Evolutionary conservation across 2,329 filamentous ascomycete species (phyloP).

Genomic region (Phialemoniopsis sp.): DNA sequence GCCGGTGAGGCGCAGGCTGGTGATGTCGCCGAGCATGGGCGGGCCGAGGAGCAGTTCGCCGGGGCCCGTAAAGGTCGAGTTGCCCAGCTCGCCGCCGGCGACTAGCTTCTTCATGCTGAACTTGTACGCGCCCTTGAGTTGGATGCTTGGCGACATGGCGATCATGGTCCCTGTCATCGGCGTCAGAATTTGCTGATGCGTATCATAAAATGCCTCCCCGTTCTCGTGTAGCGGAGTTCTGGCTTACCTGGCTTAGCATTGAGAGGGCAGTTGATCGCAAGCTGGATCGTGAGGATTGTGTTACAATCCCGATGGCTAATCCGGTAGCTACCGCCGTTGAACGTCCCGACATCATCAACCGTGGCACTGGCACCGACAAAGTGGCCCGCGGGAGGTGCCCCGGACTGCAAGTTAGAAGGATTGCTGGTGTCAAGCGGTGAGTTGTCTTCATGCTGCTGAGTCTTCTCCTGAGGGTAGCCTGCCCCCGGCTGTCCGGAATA

Average conservation of each 20-base stretch:
- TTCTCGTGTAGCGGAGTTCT: neutral
- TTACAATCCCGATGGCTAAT: slow-evolving; percentile 92
- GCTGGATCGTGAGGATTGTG: slow-evolving; percentile 80
- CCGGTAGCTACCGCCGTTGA: slow-evolving; percentile 92
- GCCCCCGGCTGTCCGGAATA: slow-evolving; percentile 17
- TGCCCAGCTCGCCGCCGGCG: slow-evolving; percentile 71
- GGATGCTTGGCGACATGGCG: slow-evolving; percentile 87
- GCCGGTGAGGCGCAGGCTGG: slow-evolving; percentile 69
- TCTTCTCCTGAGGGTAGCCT: slow-evolving; percentile 27
- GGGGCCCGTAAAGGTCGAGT: slow-evolving; percentile 80
- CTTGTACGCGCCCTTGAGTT: slow-evolving; percentile 75
- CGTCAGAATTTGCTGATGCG: neutral
- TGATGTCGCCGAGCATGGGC: slow-evolving; percentile 76
- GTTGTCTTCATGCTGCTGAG: slow-evolving; percentile 11
- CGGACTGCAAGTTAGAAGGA: slow-evolving; percentile 25
- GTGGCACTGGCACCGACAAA: slow-evolving; percentile 62
- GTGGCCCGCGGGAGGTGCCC: slow-evolving; percentile 41
- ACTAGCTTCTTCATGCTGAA: slow-evolving; percentile 93
- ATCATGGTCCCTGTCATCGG: slow-evolving; percentile 72
- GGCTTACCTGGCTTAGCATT: slow-evolving; percentile 67
- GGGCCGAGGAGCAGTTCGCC: slow-evolving; percentile 87
- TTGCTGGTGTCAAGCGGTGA: slow-evolving; percentile 21
- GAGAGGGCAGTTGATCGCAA: slow-evolving; percentile 85
- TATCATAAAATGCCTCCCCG: neutral
- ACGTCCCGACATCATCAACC: slow-evolving; percentile 86